These are phyloP conservation scores for Leucocoprinus birnbaumii DNA, from an alignment of 768 basidiomycete genomes.

Conservation along the genomic window DNA sequence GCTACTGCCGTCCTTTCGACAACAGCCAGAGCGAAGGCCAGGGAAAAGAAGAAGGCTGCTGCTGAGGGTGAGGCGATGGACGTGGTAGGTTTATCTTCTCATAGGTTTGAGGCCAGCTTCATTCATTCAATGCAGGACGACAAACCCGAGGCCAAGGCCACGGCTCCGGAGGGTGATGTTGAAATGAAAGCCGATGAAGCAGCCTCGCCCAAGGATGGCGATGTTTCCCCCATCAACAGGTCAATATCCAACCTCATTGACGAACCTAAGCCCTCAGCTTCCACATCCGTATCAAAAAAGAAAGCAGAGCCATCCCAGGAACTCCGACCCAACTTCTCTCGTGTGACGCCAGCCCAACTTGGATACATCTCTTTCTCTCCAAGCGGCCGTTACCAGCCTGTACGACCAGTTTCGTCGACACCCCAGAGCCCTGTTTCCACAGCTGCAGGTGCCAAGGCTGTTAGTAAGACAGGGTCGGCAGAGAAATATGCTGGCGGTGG, in stretches of 20 bases:
- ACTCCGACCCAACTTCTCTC: slow-evolving; percentile 80
- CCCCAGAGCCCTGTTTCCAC: slow-evolving; percentile 30
- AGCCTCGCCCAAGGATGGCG: slow-evolving; percentile 42
- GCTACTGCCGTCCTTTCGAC: slow-evolving; percentile 95
- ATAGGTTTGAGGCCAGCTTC: neutral
- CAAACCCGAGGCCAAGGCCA: slow-evolving; percentile 28
- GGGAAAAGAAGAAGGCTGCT: slow-evolving; percentile 89
- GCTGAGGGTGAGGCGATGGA: slow-evolving; percentile 83
- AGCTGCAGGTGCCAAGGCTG: slow-evolving; percentile 23
- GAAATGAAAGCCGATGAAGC: slow-evolving; percentile 73
- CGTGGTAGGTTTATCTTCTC: slow-evolving; percentile 48
- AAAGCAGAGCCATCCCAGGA: slow-evolving; percentile 78
- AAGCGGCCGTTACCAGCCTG: slow-evolving; percentile 83
- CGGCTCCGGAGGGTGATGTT: slow-evolving; percentile 54
- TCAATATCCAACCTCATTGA: slow-evolving; percentile 49
- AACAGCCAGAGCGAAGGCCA: slow-evolving; percentile 94
- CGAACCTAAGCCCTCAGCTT: slow-evolving; percentile 31
- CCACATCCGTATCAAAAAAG: slow-evolving; percentile 42
- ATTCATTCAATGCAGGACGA: slow-evolving; percentile 25
- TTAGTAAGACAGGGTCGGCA: slow-evolving; percentile 29
- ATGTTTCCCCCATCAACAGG: slow-evolving; percentile 55
- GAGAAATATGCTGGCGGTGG: slow-evolving; percentile 78
- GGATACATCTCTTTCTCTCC: slow-evolving; percentile 80
- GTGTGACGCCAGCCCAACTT: slow-evolving; percentile 89
- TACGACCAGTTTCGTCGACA: slow-evolving; percentile 68